phyloP scores from a whole-genome alignment of 2,329 filamentous ascomycete genomes.

The Fusarium cyanostomum region DNA sequence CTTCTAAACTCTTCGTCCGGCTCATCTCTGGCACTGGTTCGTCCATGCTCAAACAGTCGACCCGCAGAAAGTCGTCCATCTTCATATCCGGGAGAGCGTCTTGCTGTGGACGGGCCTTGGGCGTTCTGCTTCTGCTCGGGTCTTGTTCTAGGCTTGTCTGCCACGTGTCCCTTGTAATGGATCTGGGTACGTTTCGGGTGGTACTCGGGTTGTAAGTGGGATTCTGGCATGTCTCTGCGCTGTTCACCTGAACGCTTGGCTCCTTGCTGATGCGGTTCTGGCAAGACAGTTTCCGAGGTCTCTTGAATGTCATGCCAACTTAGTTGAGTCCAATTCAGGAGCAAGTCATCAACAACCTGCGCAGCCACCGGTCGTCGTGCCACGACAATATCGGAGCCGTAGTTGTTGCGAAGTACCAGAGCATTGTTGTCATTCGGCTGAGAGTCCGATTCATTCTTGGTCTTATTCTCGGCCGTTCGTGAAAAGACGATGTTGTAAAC shows the following conservation, averaged over 20 bases:
- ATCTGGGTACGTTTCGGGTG: too few relatives aligned
- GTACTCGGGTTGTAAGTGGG: too few relatives aligned
- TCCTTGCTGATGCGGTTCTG: neutral
- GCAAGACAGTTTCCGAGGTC: neutral
- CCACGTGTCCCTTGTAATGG: too few relatives aligned
- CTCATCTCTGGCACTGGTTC: too few relatives aligned
- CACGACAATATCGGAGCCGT: neutral
- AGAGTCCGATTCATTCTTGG: neutral
- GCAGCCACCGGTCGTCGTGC: neutral
- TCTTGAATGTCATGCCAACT: neutral
- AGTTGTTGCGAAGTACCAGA: neutral
- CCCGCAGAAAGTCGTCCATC: too few relatives aligned
- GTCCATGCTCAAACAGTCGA: too few relatives aligned
- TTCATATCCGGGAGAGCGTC: too few relatives aligned
- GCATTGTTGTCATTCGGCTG: neutral
- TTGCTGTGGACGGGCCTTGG: too few relatives aligned
- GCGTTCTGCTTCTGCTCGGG: too few relatives aligned
- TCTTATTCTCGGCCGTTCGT: neutral
- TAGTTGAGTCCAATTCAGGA: neutral
- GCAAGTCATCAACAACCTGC: neutral
- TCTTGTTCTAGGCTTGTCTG: too few relatives aligned
- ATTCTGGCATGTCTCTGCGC: neutral
- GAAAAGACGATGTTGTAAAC: neutral
- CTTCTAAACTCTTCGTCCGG: too few relatives aligned
- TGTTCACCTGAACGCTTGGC: neutral